A percentile compares a stretch with the other conserved stretches of the same genome.
These are phyloP conservation scores for Petunia secreta DNA, from an alignment of 257 asterid species.

Conservation along the genomic window DNA sequence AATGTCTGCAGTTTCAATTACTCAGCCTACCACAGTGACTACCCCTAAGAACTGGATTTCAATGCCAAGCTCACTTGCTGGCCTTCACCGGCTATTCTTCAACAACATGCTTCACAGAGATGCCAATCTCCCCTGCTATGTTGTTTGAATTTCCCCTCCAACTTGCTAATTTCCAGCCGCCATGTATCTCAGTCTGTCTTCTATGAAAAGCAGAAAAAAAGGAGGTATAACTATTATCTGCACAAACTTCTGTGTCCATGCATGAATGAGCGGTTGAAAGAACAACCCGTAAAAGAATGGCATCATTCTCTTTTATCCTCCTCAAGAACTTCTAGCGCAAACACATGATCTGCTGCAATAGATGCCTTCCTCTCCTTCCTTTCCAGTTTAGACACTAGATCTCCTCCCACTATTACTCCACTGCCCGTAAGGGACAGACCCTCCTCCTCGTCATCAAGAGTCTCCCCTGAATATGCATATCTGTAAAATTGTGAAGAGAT, in stretches of 20 bases:
- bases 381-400: slow-evolving; percentile 58
- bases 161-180: neutral
- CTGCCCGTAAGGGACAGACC: slow-evolving; percentile 71
- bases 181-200: neutral
- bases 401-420: slow-evolving; percentile 71
- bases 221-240: slow-evolving; percentile 1
- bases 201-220: slow-evolving; percentile 12
- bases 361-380: slow-evolving; percentile 52
- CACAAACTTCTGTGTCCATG: slow-evolving; percentile 18
- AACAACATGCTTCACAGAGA: neutral
- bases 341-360: slow-evolving; percentile 68
- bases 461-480: slow-evolving; percentile 76
- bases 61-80: slow-evolving; percentile 9
- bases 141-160: neutral
- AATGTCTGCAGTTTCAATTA: neutral
- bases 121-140: slow-evolving; percentile 11
- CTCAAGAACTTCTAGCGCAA: slow-evolving; percentile 47
- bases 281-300: slow-evolving; percentile 5
- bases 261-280: neutral
- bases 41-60: neutral
- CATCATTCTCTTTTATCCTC: slow-evolving; percentile 51
- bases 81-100: neutral
- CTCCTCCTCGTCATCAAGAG: slow-evolving; percentile 90
- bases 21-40: neutral
- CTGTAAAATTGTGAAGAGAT: slow-evolving; percentile 40